Percentiles rank a stretch among this genome's conserved stretches.
Conservation (phyloP, 1,284 basidiomycete species). For the Irpex sp. region DNA sequence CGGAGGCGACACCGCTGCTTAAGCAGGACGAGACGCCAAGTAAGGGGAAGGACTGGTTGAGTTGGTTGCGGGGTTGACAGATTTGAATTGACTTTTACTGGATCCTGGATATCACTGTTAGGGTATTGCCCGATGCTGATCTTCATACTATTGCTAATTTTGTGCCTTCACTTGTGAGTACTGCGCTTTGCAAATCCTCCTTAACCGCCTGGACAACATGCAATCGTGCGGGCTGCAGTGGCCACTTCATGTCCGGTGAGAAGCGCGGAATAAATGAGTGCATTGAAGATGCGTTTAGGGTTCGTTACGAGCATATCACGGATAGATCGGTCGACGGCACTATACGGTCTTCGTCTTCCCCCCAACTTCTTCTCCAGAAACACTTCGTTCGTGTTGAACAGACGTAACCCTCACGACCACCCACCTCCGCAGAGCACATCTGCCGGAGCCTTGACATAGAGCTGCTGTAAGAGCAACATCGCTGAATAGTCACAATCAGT, state of each 20-base stretch:
- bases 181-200: too few relatives aligned
- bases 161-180: too few relatives aligned
- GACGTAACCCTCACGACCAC: not conserved
- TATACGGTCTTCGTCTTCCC: not conserved
- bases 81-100: not conserved
- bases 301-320: constrained; percentile 1
- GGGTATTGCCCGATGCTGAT: not conserved
- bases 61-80: constrained; percentile 2
- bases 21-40: constrained; percentile 8
- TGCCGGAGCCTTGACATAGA: not conserved
- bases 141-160: too few relatives aligned
- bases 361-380: not conserved
- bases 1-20: constrained; percentile 23
- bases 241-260: not conserved
- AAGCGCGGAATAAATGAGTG: not conserved
- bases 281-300: not conserved
- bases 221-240: not conserved
- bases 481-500: not conserved
- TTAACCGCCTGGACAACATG: too few relatives aligned
- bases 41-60: constrained; percentile 3
- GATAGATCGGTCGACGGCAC: not conserved
- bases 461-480: not conserved
- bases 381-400: not conserved
- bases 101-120: not conserved
- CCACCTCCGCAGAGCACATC: not conserved